Conservation (phyloP, 2,329 filamentous ascomycete species). For the Epicoccum nigrum region DNA sequence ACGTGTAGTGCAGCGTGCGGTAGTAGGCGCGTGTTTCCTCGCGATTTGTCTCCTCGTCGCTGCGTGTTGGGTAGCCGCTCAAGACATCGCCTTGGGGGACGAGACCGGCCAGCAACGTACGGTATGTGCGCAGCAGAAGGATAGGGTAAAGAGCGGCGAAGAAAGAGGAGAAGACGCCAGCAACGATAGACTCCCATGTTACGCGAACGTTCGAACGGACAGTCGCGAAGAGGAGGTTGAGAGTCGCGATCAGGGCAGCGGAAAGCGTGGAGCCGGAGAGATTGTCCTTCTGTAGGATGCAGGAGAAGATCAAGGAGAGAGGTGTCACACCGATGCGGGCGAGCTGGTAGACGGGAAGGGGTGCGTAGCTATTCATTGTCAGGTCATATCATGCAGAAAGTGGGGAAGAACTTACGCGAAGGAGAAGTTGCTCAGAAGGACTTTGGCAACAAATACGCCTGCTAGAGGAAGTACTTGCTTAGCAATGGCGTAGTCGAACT, state of each 20-base stretch:
- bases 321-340: slow-evolving; percentile 60
- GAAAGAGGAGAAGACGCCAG: slow-evolving; percentile 58
- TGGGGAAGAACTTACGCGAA: slow-evolving; percentile 52
- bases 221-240: slow-evolving; percentile 58
- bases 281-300: slow-evolving; percentile 54
- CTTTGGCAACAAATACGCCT: slow-evolving; percentile 57
- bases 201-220: slow-evolving; percentile 55
- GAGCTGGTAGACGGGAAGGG: slow-evolving; percentile 59
- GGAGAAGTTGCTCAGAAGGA: slow-evolving; percentile 60
- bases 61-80: slow-evolving; percentile 43
- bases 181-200: slow-evolving; percentile 58
- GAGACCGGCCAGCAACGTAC: slow-evolving; percentile 53
- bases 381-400: neutral
- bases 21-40: slow-evolving; percentile 60
- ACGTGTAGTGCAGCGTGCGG: slow-evolving; percentile 59
- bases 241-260: slow-evolving; percentile 56
- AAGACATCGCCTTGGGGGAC: slow-evolving; percentile 54
- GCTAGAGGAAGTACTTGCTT: slow-evolving; percentile 57
- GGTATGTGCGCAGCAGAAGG: slow-evolving; percentile 58
- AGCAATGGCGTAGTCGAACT: slow-evolving; percentile 57
- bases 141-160: slow-evolving; percentile 61
- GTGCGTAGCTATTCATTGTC: slow-evolving; percentile 52
- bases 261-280: slow-evolving; percentile 57
- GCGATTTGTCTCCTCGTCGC: slow-evolving; percentile 43
- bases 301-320: slow-evolving; percentile 56